phyloP scores from a whole-genome alignment of 2,329 filamentous ascomycete species.

The Chrysosporium queenslandicum region DNA sequence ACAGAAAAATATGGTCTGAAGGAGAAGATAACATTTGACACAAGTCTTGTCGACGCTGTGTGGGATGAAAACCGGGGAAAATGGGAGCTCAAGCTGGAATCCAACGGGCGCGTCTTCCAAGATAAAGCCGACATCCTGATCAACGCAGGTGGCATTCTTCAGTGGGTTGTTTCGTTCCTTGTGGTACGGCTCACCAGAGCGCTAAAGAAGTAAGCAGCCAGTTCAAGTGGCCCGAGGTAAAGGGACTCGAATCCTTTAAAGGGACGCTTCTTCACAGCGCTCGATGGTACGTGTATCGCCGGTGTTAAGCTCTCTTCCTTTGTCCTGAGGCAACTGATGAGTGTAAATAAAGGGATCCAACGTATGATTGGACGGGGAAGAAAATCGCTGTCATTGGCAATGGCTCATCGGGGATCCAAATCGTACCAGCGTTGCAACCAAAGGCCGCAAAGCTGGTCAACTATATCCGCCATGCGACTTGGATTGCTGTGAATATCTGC shows the following conservation, averaged over 20 bases:
- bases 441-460: conserved; percentile 6
- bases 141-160: conserved; percentile 28
- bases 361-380: conserved; percentile 26
- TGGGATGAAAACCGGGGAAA: conserved; percentile 43
- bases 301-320: conserved; percentile 15
- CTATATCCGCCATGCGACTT: conserved; percentile 22
- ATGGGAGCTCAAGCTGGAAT: conserved; percentile 31
- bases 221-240: conserved; percentile 39
- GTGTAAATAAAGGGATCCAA: conserved; percentile 12
- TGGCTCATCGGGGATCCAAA: conserved; percentile 34
- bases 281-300: conserved; percentile 24
- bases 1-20: conserved; percentile 57
- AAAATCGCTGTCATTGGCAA: conserved; percentile 24
- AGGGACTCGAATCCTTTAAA: conserved; percentile 39
- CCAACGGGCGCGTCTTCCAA: conserved; percentile 14
- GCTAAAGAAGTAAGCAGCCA: not conserved
- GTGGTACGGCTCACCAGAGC: not conserved
- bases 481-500: conserved; percentile 13
- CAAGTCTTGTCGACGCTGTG: conserved; percentile 45
- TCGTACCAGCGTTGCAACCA: conserved; percentile 29
- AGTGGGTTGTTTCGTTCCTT: not conserved
- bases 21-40: conserved; percentile 45
- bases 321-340: not conserved
- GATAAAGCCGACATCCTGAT: conserved; percentile 30
- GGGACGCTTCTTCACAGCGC: conserved; percentile 39